phyloP scores from a whole-genome alignment of 2,329 filamentous ascomycete species.

The Fusarium vanettenii region DNA sequence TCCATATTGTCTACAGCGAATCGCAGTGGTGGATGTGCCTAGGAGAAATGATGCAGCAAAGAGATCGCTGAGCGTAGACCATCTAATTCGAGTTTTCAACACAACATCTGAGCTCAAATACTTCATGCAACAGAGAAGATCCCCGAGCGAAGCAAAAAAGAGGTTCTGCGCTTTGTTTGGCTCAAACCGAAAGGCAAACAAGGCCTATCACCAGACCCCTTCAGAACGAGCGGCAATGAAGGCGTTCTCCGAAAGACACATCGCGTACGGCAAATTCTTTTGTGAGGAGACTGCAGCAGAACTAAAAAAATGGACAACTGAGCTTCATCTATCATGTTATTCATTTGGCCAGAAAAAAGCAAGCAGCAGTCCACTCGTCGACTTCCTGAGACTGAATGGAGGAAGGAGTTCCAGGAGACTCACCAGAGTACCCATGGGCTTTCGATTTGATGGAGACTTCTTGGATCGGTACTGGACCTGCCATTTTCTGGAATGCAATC shows the following conservation, averaged over 20 bases:
- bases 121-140: background rate
- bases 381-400: too few relatives aligned
- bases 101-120: background rate
- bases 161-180: background rate
- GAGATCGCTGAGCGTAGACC: too few relatives aligned
- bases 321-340: background rate
- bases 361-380: background rate
- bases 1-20: too few relatives aligned
- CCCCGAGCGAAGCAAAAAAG: background rate
- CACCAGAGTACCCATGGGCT: background rate
- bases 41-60: too few relatives aligned
- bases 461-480: background rate
- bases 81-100: background rate
- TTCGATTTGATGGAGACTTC: background rate
- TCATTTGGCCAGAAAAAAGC: background rate
- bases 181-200: background rate
- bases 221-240: background rate
- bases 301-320: background rate
- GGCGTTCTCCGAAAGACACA: background rate
- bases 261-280: background rate
- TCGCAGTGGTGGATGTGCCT: too few relatives aligned
- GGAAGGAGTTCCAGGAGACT: background rate
- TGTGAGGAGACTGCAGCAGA: background rate
- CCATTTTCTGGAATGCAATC: background rate
- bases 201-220: background rate